Evolutionary conservation across 129 eudicot genomes (phyloP).

Genomic region (Flaveria linearis): DNA sequence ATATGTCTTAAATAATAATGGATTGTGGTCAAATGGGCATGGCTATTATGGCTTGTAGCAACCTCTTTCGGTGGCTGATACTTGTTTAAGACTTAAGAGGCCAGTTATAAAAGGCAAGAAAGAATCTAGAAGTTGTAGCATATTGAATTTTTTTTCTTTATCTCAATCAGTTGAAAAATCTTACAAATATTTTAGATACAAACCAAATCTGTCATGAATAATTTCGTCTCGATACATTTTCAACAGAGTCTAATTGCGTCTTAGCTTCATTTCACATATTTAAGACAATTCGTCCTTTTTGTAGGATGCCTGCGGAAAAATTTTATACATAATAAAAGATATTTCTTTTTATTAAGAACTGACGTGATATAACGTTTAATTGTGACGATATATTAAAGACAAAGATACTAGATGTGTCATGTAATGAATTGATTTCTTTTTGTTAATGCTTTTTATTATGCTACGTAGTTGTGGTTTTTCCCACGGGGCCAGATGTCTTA

Average conservation of each 20-base stretch:
- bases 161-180: not conserved
- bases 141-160: not conserved
- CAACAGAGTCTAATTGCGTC: not conserved
- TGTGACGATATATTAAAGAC: no score
- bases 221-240: not conserved
- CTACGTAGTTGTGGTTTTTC: not conserved
- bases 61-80: slow-evolving; percentile 11
- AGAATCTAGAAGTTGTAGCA: slow-evolving; percentile 12
- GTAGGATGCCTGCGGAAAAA: no score
- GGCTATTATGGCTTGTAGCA: not conserved
- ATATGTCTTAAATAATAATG: not conserved
- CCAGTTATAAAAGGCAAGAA: not conserved
- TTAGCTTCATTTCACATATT: not conserved
- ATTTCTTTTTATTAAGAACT: no score
- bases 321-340: no score
- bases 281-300: no score
- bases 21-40: not conserved
- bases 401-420: no score
- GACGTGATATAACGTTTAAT: no score
- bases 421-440: no score
- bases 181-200: not conserved
- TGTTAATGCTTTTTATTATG: no score
- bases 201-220: not conserved
- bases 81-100: not conserved
- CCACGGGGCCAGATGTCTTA: not conserved